Evolutionary conservation across 352 stramenopile genomes (phyloP), one percentile per base, ranked within the genome.

Genomic region (Phytophthora pini): DNA sequence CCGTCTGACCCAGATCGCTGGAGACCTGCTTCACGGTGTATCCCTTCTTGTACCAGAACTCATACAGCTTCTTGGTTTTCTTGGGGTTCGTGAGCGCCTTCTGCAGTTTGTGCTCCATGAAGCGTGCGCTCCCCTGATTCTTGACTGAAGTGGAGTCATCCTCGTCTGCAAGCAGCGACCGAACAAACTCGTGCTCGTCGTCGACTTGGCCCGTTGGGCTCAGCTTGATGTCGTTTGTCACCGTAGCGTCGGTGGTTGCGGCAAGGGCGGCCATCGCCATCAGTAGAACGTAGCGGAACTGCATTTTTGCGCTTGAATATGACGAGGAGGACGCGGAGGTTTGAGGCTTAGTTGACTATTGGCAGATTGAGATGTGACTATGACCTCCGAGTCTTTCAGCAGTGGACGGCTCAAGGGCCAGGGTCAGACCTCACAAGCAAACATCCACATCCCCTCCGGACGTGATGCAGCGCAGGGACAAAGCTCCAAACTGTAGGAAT

Each of bases 51-150:
- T 56, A 46, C 60, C 60, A 68, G 13, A 22, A 49, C 10, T 61
- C 38, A 27, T 62, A 68, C 8, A 68, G 51, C 31, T 45, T 56
- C 34, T 56, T 41, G 9, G 60, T 54, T 29, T 68, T 68, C 26
- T 51, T 68, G 6, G 60, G 60, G 52, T 68, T 62, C 17, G 43
- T 31, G 9, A 68, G 15, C 1, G 51, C 44, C 36, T 61, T 61
- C 43, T 62, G 36, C 5, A 68, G 51, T 41, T 68, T 68, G 43
- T 56, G 26, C 34, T 62, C 51, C n/a, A 62, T 51, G 34, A 68
- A 68, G 31, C 13, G 29, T 43, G 34, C 26, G 32, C 15, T 29
- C 15, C 26, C 24, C 7, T 34, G 32, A 7, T 31, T 27, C 32
- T 56, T 44, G 31, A 12, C 17, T 5, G 15, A 29, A 24, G 10